These are phyloP conservation scores for Tetracentron sinense DNA, from an alignment of 164 flowering plant genomes.

Conservation along the genomic window DNA sequence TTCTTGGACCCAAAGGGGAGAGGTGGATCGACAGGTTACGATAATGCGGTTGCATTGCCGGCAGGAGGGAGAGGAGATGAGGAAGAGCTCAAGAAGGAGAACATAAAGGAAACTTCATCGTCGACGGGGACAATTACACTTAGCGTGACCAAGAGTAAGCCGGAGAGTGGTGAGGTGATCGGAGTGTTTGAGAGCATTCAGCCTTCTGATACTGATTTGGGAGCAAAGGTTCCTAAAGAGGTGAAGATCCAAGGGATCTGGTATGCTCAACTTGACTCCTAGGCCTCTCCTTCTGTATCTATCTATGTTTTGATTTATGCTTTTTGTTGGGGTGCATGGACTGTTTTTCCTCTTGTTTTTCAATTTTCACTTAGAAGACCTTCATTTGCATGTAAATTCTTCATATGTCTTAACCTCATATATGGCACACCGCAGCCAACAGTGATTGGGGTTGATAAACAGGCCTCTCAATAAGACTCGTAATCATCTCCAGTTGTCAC, in stretches of 20 bases:
- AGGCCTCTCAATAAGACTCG: too few relatives aligned
- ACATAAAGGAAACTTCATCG: conserved; percentile 58
- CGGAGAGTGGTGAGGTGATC: conserved; percentile 85
- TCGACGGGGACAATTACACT: conserved; percentile 73
- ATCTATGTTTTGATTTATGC: too few relatives aligned
- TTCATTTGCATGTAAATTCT: too few relatives aligned
- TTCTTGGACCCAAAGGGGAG: conserved; percentile 99
- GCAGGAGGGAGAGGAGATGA: conserved; percentile 99
- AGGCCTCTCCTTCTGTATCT: too few relatives aligned
- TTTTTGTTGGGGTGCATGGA: too few relatives aligned
- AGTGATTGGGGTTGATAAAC: too few relatives aligned
- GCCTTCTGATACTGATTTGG: conserved; percentile 97
- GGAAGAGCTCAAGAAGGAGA: conserved; percentile 86
- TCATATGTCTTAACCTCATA: too few relatives aligned
- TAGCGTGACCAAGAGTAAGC: conserved; percentile 76
- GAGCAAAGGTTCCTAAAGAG: conserved; percentile 85
- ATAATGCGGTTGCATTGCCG: conserved; percentile 90
- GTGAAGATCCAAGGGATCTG: conserved; percentile 94
- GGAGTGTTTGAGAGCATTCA: conserved; percentile 92
- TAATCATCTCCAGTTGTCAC: too few relatives aligned
- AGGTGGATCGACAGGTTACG: conserved; percentile 93
- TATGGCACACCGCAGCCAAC: too few relatives aligned
- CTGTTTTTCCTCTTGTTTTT: too few relatives aligned
- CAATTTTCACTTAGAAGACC: too few relatives aligned
- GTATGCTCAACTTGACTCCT: conserved; percentile 89